Evolutionary conservation across 495 filamentous ascomycete genomes (phyloP).

Genomic region (Aspergillus carlsbadensis): DNA sequence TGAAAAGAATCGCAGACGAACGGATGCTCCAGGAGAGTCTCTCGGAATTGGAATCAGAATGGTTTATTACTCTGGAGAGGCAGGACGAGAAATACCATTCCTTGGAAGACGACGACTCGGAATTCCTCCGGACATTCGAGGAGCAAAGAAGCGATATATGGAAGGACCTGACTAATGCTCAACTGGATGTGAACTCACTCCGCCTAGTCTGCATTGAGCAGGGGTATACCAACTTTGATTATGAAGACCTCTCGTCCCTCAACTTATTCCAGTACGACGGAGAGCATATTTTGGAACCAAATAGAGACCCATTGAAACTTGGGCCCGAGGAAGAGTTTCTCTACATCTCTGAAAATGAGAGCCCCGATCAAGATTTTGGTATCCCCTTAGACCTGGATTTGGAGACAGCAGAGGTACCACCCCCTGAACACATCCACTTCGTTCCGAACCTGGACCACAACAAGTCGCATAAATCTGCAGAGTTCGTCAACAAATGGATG

Average conservation of each 20-base stretch:
- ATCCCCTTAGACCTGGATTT: background rate
- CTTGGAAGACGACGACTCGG: slow-evolving; percentile 25
- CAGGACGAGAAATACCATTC: slow-evolving; percentile 10
- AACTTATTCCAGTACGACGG: background rate
- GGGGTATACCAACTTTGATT: slow-evolving; percentile 13
- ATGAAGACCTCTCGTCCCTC: slow-evolving; percentile 8
- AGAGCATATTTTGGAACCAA: background rate
- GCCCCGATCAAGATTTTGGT: background rate
- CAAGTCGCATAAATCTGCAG: slow-evolving; percentile 7
- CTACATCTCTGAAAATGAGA: background rate
- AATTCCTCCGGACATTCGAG: slow-evolving; percentile 26
- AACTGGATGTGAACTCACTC: slow-evolving; percentile 20
- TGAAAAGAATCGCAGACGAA: slow-evolving; percentile 29
- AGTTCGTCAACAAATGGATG: slow-evolving; percentile 33
- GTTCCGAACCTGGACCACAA: slow-evolving; percentile 17
- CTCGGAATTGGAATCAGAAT: slow-evolving; percentile 24
- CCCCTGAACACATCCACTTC: slow-evolving; percentile 13
- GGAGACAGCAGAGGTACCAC: background rate
- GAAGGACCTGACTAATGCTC: slow-evolving; percentile 21
- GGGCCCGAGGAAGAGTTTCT: background rate
- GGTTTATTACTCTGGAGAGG: slow-evolving; percentile 20
- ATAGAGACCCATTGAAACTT: slow-evolving; percentile 3
- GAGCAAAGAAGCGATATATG: slow-evolving; percentile 15
- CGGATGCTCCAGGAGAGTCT: slow-evolving; percentile 28
- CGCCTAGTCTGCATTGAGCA: slow-evolving; percentile 19